A percentile compares a stretch with the other conserved stretches of the same genome.
phyloP scores from a whole-genome alignment of 108 stramenopile genomes.

The Fistulifera solaris region DNA sequence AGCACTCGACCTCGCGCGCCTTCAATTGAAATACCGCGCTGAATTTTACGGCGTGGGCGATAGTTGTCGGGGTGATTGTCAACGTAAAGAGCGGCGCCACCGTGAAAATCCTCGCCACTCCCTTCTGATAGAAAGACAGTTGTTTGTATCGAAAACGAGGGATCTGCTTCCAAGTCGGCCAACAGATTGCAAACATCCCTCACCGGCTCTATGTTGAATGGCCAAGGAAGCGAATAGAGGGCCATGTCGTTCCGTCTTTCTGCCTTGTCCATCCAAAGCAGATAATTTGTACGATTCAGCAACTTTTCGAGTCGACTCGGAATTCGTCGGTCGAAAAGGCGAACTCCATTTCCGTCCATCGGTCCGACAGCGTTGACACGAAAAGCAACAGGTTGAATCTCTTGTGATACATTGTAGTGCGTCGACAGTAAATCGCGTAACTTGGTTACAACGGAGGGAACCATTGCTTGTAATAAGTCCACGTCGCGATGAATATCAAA shows the following conservation, averaged over 20 bases:
- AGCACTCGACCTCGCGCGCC: constrained; percentile 30
- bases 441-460: constrained; percentile 1
- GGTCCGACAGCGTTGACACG: constrained; percentile 31
- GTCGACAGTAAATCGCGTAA: constrained; percentile 1
- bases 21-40: constrained; percentile 27
- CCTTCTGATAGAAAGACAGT: constrained; percentile 30
- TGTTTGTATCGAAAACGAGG: constrained; percentile 37
- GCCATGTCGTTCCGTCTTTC: constrained; percentile 25
- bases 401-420: background rate
- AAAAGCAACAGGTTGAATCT: constrained; percentile 33
- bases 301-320: background rate
- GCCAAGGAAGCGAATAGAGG: constrained; percentile 23
- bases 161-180: constrained; percentile 34
- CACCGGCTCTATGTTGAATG: constrained; percentile 16
- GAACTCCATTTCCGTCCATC: constrained; percentile 24
- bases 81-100: constrained; percentile 28
- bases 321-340: background rate
- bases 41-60: constrained; percentile 18
- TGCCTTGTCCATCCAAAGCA: constrained; percentile 18
- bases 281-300: constrained; percentile 21
- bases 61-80: constrained; percentile 28
- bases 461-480: constrained; percentile 4
- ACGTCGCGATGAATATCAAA: constrained; percentile 34
- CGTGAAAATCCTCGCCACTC: constrained; percentile 25
- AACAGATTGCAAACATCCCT: constrained; percentile 34